Conservation (phyloP, 2,329 filamentous ascomycete species). For the Rugonectria rugulosa region DNA sequence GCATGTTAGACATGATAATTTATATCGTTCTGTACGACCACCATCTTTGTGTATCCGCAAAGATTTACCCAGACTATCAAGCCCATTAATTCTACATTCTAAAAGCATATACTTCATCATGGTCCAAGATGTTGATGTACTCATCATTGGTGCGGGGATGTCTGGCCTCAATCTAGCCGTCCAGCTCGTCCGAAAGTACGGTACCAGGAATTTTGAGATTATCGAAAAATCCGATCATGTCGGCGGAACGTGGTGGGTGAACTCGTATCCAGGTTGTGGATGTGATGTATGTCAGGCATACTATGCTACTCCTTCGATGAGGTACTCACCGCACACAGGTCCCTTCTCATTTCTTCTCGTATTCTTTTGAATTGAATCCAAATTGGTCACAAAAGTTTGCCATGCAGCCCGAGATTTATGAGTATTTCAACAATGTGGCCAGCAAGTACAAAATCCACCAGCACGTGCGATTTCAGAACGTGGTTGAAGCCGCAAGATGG, state of each 20-base stretch:
- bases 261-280: slow-evolving; percentile 39
- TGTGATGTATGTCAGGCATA: slow-evolving; percentile 29
- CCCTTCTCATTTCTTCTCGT: slow-evolving; percentile 39
- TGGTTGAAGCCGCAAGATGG: slow-evolving; percentile 35
- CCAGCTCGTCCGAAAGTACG: slow-evolving; percentile 28
- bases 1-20: no score
- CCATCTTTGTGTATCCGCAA: no score
- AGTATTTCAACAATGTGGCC: slow-evolving; percentile 32
- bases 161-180: slow-evolving; percentile 37
- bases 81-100: no score
- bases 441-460: slow-evolving; percentile 28
- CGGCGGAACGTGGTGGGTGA: slow-evolving; percentile 38
- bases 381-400: slow-evolving; percentile 38
- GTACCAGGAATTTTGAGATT: slow-evolving; percentile 33
- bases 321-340: slow-evolving; percentile 27
- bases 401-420: slow-evolving; percentile 37
- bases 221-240: slow-evolving; percentile 33
- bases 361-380: slow-evolving; percentile 39
- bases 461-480: slow-evolving; percentile 27
- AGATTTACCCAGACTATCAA: no score
- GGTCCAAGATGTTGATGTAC: slow-evolving; percentile 29
- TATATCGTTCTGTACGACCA: no score
- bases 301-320: neutral
- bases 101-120: slow-evolving; percentile 12
- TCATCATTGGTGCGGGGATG: slow-evolving; percentile 41